A percentile compares a stretch with the other conserved stretches of the same genome.
These are phyloP conservation scores for Scutellaria barbata DNA, from an alignment of 257 asterid genomes.

Conservation along the genomic window DNA sequence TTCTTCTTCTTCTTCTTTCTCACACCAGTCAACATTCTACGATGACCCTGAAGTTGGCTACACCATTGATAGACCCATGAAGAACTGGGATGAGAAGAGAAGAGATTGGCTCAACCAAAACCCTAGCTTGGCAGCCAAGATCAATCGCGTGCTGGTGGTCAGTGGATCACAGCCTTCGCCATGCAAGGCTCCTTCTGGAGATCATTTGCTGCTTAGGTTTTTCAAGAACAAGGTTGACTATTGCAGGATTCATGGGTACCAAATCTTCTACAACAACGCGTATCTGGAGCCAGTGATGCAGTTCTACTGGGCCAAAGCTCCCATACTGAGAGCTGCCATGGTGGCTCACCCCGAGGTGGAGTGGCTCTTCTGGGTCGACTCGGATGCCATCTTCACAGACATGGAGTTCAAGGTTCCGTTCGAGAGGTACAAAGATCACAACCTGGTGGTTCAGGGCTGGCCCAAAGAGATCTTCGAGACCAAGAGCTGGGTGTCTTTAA, in stretches of 20 bases:
- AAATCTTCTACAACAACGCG: slow-evolving; percentile 65
- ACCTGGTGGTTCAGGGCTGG: slow-evolving; percentile 78
- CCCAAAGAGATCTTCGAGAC: slow-evolving; percentile 57
- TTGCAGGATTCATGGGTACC: slow-evolving; percentile 65
- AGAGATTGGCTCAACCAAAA: slow-evolving; percentile 59
- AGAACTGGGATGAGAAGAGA: slow-evolving; percentile 67
- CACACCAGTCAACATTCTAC: slow-evolving; percentile 45
- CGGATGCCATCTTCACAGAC: slow-evolving; percentile 80
- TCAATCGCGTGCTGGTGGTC: slow-evolving; percentile 55
- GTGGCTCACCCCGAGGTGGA: slow-evolving; percentile 80
- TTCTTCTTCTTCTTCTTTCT: no score
- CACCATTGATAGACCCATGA: slow-evolving; percentile 64
- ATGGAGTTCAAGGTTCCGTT: slow-evolving; percentile 81
- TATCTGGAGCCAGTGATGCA: slow-evolving; percentile 57
- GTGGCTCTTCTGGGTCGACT: slow-evolving; percentile 85
- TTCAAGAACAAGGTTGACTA: slow-evolving; percentile 86
- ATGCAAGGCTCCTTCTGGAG: slow-evolving; percentile 64
- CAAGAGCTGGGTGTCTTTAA: slow-evolving; percentile 75
- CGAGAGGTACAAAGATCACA: slow-evolving; percentile 58
- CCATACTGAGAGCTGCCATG: slow-evolving; percentile 74
- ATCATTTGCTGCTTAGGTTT: slow-evolving; percentile 58
- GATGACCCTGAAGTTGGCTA: slow-evolving; percentile 59
- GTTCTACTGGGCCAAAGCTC: slow-evolving; percentile 72
- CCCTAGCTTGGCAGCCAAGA: slow-evolving; percentile 39
- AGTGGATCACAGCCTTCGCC: slow-evolving; percentile 76